phyloP scores from a whole-genome alignment of 2,329 filamentous ascomycete genomes.

The Calonectria crousiana region DNA sequence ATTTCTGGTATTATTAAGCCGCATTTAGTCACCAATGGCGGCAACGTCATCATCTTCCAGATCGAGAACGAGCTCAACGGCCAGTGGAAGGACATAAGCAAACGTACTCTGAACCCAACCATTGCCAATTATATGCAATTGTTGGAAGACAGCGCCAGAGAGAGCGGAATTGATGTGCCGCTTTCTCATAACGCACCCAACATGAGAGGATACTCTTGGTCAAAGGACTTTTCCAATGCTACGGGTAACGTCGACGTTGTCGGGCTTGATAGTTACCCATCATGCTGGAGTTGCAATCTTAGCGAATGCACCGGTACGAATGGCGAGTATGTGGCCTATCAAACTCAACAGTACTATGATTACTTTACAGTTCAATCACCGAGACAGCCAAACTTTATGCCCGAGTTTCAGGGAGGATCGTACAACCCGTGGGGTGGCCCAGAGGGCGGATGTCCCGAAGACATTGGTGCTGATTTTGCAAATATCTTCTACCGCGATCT shows the following conservation, averaged over 20 bases:
- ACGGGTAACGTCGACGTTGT: constrained; percentile 68
- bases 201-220: constrained; percentile 68
- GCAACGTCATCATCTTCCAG: constrained; percentile 66
- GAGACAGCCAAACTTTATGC: constrained; percentile 41
- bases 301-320: constrained; percentile 71
- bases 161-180: constrained; percentile 69
- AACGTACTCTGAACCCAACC: constrained; percentile 60
- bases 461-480: constrained; percentile 70
- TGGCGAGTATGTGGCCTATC: constrained; percentile 68
- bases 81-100: constrained; percentile 56
- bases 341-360: constrained; percentile 48
- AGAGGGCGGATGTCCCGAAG: constrained; percentile 64
- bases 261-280: constrained; percentile 65
- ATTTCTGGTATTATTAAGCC: constrained; percentile 63
- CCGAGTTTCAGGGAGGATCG: constrained; percentile 45
- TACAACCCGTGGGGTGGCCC: constrained; percentile 74
- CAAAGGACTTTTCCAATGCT: constrained; percentile 67
- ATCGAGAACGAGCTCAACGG: constrained; percentile 68
- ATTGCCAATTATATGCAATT: constrained; percentile 69
- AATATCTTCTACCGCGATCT: constrained; percentile 75
- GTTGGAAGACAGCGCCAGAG: constrained; percentile 64
- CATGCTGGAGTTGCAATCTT: constrained; percentile 74
- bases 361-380: constrained; percentile 45
- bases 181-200: constrained; percentile 71
- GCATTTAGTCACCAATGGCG: constrained; percentile 68